Evolutionary conservation across 352 stramenopile species (phyloP), one percentile per base, ranked within the genome.

Genomic region (Phytophthora pinifolia): DNA sequence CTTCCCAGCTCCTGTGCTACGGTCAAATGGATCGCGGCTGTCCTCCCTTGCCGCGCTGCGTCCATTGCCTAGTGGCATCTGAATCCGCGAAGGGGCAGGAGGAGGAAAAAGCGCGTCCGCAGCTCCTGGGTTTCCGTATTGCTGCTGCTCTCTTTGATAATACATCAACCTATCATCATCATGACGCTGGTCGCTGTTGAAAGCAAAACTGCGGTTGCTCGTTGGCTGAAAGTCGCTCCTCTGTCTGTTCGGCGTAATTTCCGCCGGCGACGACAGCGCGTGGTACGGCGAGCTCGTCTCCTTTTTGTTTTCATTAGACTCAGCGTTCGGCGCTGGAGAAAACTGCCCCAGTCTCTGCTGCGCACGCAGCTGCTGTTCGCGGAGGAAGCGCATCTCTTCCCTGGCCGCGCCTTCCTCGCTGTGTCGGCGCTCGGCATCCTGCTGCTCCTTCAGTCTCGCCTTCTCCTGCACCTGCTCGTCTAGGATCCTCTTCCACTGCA

Each of bases 391-490:
- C 56, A 84, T 55, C 43, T 91, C 81, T 20, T 88, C 71, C 20
- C 64, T 64, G 0, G 68, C 79, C 5, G 67, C 72, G 1, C 75
- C 65, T 1, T 64, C 57, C 35, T 88, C 81, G 9, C 61, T 59
- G 2, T 46, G 58, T 22, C 56, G 61, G 13, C 64, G 66, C 50
- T 78, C 64, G 6, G 69, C 54, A 30, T 81, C 66, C 27, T 87
- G 52, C 37, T 79, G 59, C 34, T 72, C 54, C 38, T 76, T 73
- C 3, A 86, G 42, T n/a, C 74, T 54, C 31, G 72, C 65, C 20
- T 92, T 90, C 17, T 92, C 82, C 30, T 78, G 70, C 47, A 90
- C 70, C 44, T 92, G 82, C 29, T 88, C 79, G 46, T 92, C 82
- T 54, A 92, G 57, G 1, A 87, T 46, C 12, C 72, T 57, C 35